Conservation (phyloP, 257 asterid genomes). For the Solanum virginianum region DNA sequence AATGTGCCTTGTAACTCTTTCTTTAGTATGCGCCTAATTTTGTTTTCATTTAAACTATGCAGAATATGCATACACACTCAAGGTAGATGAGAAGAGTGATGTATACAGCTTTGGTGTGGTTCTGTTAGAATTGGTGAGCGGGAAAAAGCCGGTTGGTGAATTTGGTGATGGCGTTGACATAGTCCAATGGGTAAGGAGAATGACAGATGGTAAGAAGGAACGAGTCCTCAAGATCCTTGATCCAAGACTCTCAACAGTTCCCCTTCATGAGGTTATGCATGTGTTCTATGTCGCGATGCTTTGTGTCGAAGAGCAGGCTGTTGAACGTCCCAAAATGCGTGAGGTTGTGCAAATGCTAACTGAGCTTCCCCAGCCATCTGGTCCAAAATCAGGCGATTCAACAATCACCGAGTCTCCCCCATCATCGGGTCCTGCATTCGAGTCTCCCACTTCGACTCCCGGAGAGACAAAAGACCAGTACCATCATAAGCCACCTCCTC, state of each 20-base stretch:
- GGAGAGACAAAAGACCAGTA: conserved; percentile 6
- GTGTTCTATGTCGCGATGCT: conserved; percentile 11
- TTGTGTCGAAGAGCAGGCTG: conserved; percentile 2
- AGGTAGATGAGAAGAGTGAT: conserved; percentile 18
- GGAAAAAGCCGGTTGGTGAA: conserved; percentile 13
- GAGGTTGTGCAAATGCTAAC: conserved; percentile 22
- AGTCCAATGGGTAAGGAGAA: conserved; percentile 3
- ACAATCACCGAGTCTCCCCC: conserved; percentile 18
- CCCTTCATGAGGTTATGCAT: conserved; percentile 9
- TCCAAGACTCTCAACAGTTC: conserved; percentile 1
- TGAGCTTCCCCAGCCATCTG: conserved; percentile 30
- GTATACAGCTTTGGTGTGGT: conserved; percentile 22
- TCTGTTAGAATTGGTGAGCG: conserved; percentile 10
- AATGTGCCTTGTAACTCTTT: neutral
- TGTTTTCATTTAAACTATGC: neutral
- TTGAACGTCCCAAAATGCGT: conserved; percentile 12
- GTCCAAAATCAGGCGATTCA: conserved; percentile 27
- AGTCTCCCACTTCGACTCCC: conserved; percentile 22
- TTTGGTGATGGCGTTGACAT: conserved; percentile 20
- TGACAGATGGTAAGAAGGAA: neutral
- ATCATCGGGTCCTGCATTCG: conserved; percentile 20
- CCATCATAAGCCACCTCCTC: conserved; percentile 6
- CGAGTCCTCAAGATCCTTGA: neutral
- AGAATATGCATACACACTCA: conserved; percentile 21
- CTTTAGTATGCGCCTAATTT: neutral